phyloP scores from a whole-genome alignment of 257 asterid species.

The Handroanthus guayacan region DNA sequence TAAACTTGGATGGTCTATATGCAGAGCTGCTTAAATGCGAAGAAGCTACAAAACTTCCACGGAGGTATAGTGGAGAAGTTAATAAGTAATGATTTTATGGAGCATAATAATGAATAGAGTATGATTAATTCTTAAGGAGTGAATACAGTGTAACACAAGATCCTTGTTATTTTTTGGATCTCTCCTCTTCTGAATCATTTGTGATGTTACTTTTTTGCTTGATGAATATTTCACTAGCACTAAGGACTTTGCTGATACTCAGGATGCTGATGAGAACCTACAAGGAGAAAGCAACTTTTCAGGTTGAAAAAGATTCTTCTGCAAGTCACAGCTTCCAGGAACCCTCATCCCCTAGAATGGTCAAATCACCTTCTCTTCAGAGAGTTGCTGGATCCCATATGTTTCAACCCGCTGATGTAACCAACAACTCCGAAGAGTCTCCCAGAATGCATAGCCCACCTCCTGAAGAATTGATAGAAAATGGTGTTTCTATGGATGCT shows the following conservation, averaged over 20 bases:
- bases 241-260: conserved; percentile 39
- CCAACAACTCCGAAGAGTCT: conserved; percentile 78
- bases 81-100: conserved; percentile 21
- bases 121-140: conserved; percentile 16
- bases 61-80: conserved; percentile 63
- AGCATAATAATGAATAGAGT: conserved; percentile 23
- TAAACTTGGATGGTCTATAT: conserved; percentile 93
- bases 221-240: neutral
- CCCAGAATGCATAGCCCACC: conserved; percentile 86
- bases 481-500: conserved; percentile 65
- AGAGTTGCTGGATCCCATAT: conserved; percentile 76
- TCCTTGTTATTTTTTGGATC: conserved; percentile 7
- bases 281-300: conserved; percentile 78
- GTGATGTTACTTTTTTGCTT: conserved; percentile 31
- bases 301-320: conserved; percentile 88
- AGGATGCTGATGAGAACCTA: conserved; percentile 92
- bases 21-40: conserved; percentile 97
- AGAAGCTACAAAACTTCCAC: conserved; percentile 98
- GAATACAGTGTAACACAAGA: conserved; percentile 1
- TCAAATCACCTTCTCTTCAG: conserved; percentile 94
- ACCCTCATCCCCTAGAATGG: conserved; percentile 91
- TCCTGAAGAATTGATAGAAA: conserved; percentile 85
- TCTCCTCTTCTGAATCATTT: conserved; percentile 4
- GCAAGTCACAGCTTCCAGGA: conserved; percentile 81
- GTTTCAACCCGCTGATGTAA: conserved; percentile 72